These are phyloP conservation scores for Epithemia pelagica DNA, from an alignment of 108 stramenopile genomes.

Conservation along the genomic window DNA sequence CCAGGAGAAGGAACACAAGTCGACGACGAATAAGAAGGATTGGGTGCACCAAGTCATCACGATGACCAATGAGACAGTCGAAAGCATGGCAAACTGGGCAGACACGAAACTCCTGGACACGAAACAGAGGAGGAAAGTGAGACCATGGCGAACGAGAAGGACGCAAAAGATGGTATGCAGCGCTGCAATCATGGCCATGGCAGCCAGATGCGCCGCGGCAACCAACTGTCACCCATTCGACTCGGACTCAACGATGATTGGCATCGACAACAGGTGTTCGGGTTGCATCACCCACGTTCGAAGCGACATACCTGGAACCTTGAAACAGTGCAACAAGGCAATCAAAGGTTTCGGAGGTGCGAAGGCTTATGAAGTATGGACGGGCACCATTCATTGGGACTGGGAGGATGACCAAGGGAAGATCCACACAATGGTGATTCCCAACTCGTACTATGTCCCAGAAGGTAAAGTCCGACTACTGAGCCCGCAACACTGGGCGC, in stretches of 20 bases:
- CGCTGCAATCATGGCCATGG: not conserved
- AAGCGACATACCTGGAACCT: constrained; percentile 4
- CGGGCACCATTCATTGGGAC: constrained; percentile 8
- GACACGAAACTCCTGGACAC: not conserved
- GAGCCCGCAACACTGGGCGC: constrained; percentile 37
- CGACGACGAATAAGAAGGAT: too few relatives aligned
- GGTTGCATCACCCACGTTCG: constrained; percentile 9
- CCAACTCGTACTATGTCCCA: constrained; percentile 31
- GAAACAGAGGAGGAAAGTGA: not conserved
- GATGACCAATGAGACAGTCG: not conserved
- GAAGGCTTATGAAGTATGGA: not conserved
- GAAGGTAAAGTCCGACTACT: constrained; percentile 17
- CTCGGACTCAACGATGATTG: constrained; percentile 14
- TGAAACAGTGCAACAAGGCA: not conserved
- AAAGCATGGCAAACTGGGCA: not conserved
- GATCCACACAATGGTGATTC: constrained; percentile 16
- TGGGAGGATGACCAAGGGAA: constrained; percentile 23
- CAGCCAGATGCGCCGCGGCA: not conserved
- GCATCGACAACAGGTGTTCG: constrained; percentile 17
- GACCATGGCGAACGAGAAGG: too few relatives aligned
- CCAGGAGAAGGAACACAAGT: too few relatives aligned
- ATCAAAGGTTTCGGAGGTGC: constrained; percentile 15
- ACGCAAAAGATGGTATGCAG: not conserved
- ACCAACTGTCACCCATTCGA: constrained; percentile 7
- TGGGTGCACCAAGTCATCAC: too few relatives aligned